Conservation (phyloP, 345 rosid genomes). For the Brassica juncea region DNA sequence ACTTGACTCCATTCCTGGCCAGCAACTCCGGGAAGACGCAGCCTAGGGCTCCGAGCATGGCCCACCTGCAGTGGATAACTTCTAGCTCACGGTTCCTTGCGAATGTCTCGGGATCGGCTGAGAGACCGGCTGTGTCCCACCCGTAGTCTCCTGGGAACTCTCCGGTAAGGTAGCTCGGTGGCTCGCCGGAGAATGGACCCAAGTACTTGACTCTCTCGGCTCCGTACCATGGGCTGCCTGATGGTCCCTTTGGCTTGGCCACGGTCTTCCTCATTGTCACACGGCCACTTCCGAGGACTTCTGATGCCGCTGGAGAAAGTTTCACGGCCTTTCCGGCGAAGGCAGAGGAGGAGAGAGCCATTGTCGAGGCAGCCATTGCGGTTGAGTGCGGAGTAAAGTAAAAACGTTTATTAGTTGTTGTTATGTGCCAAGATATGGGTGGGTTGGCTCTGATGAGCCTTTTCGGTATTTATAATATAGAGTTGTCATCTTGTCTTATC, state of each 20-base stretch:
- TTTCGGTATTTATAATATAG: constrained; percentile 17
- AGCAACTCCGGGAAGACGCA: constrained; percentile 57
- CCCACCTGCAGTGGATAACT: constrained; percentile 57
- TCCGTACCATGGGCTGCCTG: constrained; percentile 75
- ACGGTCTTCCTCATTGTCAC: constrained; percentile 59
- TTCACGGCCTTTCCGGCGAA: constrained; percentile 65
- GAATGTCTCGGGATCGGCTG: constrained; percentile 60
- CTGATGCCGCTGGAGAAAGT: constrained; percentile 46
- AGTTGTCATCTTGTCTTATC: constrained; percentile 17
- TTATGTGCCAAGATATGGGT: constrained; percentile 34
- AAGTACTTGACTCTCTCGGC: constrained; percentile 76
- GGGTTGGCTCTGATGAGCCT: not conserved
- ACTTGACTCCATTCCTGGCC: constrained; percentile 72
- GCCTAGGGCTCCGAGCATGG: constrained; percentile 55
- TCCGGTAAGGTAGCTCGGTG: constrained; percentile 66
- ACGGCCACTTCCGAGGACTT: constrained; percentile 53
- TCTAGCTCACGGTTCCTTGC: constrained; percentile 55
- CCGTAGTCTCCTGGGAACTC: constrained; percentile 73
- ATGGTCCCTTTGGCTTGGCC: constrained; percentile 43
- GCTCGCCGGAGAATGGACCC: constrained; percentile 68
- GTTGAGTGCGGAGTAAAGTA: constrained; percentile 14
- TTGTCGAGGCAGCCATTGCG: constrained; percentile 62
- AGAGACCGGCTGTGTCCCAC: constrained; percentile 58
- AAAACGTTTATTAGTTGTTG: constrained; percentile 18
- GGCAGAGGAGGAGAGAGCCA: constrained; percentile 73